phyloP scores from a whole-genome alignment of 1,284 basidiomycete species.

The Mycosarcoma maydis region DNA sequence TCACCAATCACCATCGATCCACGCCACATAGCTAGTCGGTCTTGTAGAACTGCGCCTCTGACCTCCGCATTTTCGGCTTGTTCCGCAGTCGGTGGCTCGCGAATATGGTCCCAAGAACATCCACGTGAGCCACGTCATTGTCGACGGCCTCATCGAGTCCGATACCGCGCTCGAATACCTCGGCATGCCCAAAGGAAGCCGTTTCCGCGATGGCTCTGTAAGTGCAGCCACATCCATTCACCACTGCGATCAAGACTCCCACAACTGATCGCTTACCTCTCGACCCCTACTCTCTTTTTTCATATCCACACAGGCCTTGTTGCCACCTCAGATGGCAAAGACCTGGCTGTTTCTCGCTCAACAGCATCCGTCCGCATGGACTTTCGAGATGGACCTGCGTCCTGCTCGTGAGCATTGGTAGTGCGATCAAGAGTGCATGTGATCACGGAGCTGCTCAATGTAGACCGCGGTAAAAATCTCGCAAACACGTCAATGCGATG shows the following conservation, averaged over 20 bases:
- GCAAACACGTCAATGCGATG: too few relatives aligned
- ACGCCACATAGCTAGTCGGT: too few relatives aligned
- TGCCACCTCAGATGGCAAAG: conserved; percentile 58
- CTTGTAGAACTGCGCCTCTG: too few relatives aligned
- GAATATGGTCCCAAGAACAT: conserved; percentile 47
- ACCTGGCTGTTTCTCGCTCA: conserved; percentile 58
- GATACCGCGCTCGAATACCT: conserved; percentile 44
- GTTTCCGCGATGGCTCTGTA: conserved; percentile 47
- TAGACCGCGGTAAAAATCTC: too few relatives aligned
- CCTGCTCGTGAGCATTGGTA: conserved; percentile 57
- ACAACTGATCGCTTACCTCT: too few relatives aligned
- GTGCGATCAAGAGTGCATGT: neutral
- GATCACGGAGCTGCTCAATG: too few relatives aligned
- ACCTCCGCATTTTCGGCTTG: neutral
- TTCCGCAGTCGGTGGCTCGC: conserved; percentile 37
- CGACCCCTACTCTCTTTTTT: neutral
- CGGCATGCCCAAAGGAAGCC: conserved; percentile 42
- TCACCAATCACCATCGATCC: neutral
- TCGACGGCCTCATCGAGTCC: conserved; percentile 57
- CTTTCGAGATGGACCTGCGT: conserved; percentile 54
- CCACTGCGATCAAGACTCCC: too few relatives aligned
- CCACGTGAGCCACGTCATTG: conserved; percentile 54
- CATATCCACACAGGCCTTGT: conserved; percentile 23
- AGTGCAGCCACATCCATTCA: neutral
- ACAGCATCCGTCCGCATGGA: conserved; percentile 51